Evolutionary conservation across 495 filamentous ascomycete genomes (phyloP), one percentile per base, ranked within the genome.

Genomic region (Penicillium ucsense): DNA sequence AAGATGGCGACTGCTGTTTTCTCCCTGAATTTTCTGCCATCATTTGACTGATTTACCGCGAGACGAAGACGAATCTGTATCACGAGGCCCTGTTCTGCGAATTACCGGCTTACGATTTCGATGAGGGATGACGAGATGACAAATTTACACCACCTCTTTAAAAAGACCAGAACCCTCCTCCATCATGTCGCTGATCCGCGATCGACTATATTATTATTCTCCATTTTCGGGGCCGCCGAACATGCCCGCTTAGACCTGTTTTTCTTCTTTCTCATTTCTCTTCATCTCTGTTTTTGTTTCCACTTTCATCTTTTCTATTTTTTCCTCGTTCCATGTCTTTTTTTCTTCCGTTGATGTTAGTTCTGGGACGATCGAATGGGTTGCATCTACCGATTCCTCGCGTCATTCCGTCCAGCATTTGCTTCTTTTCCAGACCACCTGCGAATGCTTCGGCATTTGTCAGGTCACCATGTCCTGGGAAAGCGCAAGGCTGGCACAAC

Each of bases 41-140:
- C 59, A 62, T 61, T 57, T 61, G 59, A 68, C 65, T 72, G 65
- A 63, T 70, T 69, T 67, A 62, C 67, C 62, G 63, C 63, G 62
- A 66, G 59, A 70, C 59, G 66, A 67, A 66, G 66, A 69, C 64
- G 64, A 55, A 70, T 62, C 62, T 71, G 66, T 72, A 70, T 70
- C 63, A 70, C 63, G 65, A 70, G 67, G 64, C 67, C 66, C 50
- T 63, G 57, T 65, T 68, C 59, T 62, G 64, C 62, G 62, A 62
- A 53, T 70, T 58, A 63, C 66, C 66, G 64, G 64, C 64, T 73
- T 68, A 74, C 67, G 71, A 75, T 49, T 68, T 75, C 70, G 68
- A 76, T 72, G 72, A 75, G 64, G 69, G 72, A 76, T 73, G 72
- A 76, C 67, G 71, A 72, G 68, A 75, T 71, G 72, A 76, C 71